These are phyloP conservation scores for Pythium aristosporum DNA, from an alignment of 352 stramenopile species.

Conservation along the genomic window DNA sequence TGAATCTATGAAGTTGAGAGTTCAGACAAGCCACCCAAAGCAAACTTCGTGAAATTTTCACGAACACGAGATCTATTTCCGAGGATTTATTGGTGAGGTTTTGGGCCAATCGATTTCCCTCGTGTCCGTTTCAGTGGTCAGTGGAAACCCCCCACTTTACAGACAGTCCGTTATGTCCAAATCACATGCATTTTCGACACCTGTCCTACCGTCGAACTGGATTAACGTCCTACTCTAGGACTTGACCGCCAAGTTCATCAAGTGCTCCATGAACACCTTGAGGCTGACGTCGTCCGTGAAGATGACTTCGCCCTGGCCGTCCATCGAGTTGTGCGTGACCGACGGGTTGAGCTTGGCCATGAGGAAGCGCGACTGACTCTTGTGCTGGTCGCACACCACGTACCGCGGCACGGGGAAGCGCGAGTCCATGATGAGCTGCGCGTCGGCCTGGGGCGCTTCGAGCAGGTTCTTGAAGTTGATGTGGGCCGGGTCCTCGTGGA, in stretches of 20 bases:
- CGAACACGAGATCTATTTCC: neutral
- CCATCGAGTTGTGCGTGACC: constrained; percentile 96
- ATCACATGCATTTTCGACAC: constrained; percentile 16
- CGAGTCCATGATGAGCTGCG: constrained; percentile 98
- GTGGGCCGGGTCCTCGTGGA: constrained; percentile 94
- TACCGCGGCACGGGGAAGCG: constrained; percentile 98
- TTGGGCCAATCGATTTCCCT: neutral
- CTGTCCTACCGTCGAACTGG: constrained; percentile 1
- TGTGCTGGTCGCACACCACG: constrained; percentile 99
- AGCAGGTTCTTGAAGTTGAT: constrained; percentile 98
- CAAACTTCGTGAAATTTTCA: neutral
- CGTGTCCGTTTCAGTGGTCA: neutral
- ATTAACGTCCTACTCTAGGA: constrained; percentile 40
- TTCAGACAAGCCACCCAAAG: too few species aligned
- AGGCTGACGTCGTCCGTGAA: constrained; percentile 99
- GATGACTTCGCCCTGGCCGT: constrained; percentile 93
- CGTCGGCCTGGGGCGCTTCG: constrained; percentile 96
- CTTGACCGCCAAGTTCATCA: constrained; percentile 91
- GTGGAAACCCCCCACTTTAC: too few species aligned
- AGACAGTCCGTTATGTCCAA: neutral
- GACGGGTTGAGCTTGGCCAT: constrained; percentile 99
- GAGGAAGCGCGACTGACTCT: constrained; percentile 98
- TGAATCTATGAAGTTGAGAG: too few species aligned
- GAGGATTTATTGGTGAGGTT: neutral
- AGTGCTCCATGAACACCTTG: constrained; percentile 99